These are phyloP conservation scores for Scutellaria minor DNA, from an alignment of 257 asterid genomes.

Conservation along the genomic window DNA sequence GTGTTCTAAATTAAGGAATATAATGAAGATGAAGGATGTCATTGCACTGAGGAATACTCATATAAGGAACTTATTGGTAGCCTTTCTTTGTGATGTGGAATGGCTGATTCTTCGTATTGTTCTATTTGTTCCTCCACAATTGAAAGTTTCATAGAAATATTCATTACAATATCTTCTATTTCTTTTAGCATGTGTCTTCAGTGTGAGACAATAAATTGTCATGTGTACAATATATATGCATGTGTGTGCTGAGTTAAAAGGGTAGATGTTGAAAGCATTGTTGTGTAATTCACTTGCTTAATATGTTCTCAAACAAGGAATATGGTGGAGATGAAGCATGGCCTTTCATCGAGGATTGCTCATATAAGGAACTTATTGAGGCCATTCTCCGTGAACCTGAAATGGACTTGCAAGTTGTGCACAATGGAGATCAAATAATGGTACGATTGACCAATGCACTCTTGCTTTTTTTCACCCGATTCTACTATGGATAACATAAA, in stretches of 20 bases:
- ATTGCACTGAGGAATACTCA: constrained; percentile 9
- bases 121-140: neutral
- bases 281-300: neutral
- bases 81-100: neutral
- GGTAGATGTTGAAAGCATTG: neutral
- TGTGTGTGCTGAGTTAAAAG: neutral
- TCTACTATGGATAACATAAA: neutral
- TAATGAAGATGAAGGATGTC: constrained; percentile 22
- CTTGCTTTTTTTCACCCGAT: constrained; percentile 16
- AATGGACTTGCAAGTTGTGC: constrained; percentile 10
- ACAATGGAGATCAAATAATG: constrained; percentile 25
- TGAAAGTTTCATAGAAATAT: neutral
- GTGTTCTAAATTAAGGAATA: neutral
- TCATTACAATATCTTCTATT: neutral
- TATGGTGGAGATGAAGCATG: constrained; percentile 32
- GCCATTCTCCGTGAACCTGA: constrained; percentile 42
- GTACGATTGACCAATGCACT: constrained; percentile 31
- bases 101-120: neutral
- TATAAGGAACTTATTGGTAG: constrained; percentile 9
- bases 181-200: neutral
- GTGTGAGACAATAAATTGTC: neutral
- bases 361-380: constrained; percentile 28
- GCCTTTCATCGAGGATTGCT: constrained; percentile 34
- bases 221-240: neutral
- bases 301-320: constrained; percentile 1